Conservation (phyloP, 805 yeast genomes). For the Candida lessepsii region DNA sequence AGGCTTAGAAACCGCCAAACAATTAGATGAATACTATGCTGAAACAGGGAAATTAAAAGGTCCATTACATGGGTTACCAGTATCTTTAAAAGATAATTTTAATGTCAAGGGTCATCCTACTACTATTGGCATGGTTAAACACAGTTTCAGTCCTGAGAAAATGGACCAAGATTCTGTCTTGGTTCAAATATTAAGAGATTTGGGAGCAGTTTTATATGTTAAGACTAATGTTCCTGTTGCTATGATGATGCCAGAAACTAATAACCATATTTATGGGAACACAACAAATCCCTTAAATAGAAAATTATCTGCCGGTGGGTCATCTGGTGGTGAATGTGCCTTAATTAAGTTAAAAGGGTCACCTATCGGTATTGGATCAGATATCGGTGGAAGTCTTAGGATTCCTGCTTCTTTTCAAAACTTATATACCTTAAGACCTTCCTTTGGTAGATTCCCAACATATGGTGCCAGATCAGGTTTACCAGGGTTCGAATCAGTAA, state of each 20-base stretch:
- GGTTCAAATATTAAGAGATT: constrained; percentile 30
- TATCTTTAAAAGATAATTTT: constrained; percentile 56
- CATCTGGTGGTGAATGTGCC: constrained; percentile 46
- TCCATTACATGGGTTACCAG: constrained; percentile 66
- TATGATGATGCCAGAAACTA: constrained; percentile 44
- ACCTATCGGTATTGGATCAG: constrained; percentile 40
- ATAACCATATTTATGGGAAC: constrained; percentile 39
- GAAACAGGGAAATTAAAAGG: constrained; percentile 51
- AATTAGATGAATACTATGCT: constrained; percentile 50
- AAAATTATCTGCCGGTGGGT: constrained; percentile 41
- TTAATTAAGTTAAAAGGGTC: constrained; percentile 41
- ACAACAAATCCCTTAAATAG: constrained; percentile 39
- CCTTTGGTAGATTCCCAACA: constrained; percentile 34
- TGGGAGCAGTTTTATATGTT: constrained; percentile 45
- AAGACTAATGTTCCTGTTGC: constrained; percentile 46
- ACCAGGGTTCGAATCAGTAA: constrained; percentile 64
- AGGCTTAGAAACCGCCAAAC: constrained; percentile 56
- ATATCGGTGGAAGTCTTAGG: constrained; percentile 45
- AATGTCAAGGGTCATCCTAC: constrained; percentile 38
- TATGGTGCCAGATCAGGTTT: constrained; percentile 52
- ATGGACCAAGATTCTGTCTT: constrained; percentile 27
- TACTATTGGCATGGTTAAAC: constrained; percentile 35
- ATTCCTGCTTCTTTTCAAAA: constrained; percentile 46
- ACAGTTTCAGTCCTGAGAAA: constrained; percentile 18
- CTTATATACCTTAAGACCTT: constrained; percentile 38